Evolutionary conservation across 2,329 filamentous ascomycete species (phyloP).

Genomic region (Alternaria ethzedia): DNA sequence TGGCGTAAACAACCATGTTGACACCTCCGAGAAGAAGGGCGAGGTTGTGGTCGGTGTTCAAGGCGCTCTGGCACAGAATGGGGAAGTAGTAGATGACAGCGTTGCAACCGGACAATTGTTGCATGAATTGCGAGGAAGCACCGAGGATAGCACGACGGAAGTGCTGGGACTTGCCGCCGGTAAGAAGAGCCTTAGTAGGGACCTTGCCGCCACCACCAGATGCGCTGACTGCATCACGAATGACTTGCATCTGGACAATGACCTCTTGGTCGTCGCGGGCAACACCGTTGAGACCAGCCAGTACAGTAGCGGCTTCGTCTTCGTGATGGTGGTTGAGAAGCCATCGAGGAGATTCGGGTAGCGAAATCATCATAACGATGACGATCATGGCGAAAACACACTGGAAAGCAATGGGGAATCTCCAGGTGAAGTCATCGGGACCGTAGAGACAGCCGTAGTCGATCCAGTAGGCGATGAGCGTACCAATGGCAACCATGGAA

Average conservation of each 20-base stretch:
- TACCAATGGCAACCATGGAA: conserved; percentile 58
- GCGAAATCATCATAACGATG: conserved; percentile 44
- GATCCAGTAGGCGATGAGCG: conserved; percentile 59
- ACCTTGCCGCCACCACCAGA: conserved; percentile 46
- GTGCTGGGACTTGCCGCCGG: conserved; percentile 68
- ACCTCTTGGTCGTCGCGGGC: conserved; percentile 62
- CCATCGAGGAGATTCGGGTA: conserved; percentile 42
- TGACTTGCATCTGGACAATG: conserved; percentile 65
- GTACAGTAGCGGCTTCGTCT: conserved; percentile 56
- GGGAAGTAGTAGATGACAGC: conserved; percentile 56
- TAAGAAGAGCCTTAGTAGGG: conserved; percentile 58
- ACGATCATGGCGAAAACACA: conserved; percentile 53
- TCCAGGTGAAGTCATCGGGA: conserved; percentile 49
- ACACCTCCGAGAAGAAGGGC: conserved; percentile 56
- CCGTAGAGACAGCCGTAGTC: conserved; percentile 53
- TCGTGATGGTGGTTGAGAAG: conserved; percentile 46
- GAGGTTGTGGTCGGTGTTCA: conserved; percentile 55
- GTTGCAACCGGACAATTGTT: conserved; percentile 56
- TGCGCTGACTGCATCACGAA: conserved; percentile 60
- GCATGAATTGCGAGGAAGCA: conserved; percentile 66
- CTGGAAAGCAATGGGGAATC: conserved; percentile 61
- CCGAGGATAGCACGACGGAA: conserved; percentile 67
- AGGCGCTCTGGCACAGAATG: conserved; percentile 56
- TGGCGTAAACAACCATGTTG: conserved; percentile 63
- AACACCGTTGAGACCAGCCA: conserved; percentile 56